Evolutionary conservation across 2,329 filamentous ascomycete species (phyloP).

Genomic region (Trichoderma brevicompactum): DNA sequence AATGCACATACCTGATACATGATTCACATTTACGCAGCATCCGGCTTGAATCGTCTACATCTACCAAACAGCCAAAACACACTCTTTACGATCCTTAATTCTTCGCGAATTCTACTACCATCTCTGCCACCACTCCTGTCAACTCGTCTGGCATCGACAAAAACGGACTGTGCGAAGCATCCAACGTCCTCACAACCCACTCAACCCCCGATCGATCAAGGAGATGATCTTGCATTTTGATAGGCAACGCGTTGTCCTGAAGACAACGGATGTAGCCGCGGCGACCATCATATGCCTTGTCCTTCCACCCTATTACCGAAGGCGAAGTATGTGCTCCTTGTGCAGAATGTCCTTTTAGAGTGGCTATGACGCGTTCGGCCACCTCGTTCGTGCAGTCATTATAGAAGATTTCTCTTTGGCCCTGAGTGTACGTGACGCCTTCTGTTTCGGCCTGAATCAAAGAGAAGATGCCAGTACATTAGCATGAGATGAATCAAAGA

Average conservation of each 20-base stretch:
- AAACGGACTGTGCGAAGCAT: background rate
- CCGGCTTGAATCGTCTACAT: background rate
- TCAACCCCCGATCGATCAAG: background rate
- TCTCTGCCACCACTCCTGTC: background rate
- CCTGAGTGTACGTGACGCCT: background rate
- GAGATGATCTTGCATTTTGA: background rate
- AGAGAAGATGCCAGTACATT: background rate
- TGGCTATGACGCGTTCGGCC: background rate
- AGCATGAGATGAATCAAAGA: background rate
- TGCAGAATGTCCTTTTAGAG: background rate
- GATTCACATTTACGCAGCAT: no score
- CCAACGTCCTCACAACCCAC: background rate
- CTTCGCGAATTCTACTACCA: background rate
- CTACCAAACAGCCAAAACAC: background rate
- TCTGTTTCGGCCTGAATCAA: background rate
- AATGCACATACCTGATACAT: no score
- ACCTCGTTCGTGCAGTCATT: background rate
- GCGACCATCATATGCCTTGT: background rate
- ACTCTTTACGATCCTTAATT: background rate
- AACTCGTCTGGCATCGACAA: background rate
- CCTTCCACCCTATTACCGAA: background rate
- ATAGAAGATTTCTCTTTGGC: background rate
- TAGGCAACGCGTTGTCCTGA: background rate
- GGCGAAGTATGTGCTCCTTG: background rate
- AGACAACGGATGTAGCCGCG: background rate